Evolutionary conservation across 2,329 filamentous ascomycete species (phyloP).

Genomic region (Helminthosporium solani): DNA sequence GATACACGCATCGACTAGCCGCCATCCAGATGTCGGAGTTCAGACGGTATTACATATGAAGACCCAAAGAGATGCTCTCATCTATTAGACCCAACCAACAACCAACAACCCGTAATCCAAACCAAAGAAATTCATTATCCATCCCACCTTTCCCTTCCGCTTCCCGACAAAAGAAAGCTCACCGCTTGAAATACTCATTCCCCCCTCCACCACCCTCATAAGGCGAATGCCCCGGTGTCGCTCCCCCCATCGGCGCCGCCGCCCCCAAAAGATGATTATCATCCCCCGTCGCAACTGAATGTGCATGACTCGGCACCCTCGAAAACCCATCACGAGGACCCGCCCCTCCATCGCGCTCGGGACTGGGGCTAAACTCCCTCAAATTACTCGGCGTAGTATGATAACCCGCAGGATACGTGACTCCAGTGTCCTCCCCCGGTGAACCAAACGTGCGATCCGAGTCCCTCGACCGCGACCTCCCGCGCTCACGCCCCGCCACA

Average conservation of each 20-base stretch:
- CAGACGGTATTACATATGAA: too few species aligned
- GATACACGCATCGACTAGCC: too few species aligned
- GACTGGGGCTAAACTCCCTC: constrained; percentile 46
- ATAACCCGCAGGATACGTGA: constrained; percentile 50
- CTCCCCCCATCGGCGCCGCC: constrained; percentile 39
- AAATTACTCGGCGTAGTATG: constrained; percentile 47
- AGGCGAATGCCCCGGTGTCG: constrained; percentile 28
- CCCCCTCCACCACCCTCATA: constrained; percentile 24
- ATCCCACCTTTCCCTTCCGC: background rate
- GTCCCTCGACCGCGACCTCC: constrained; percentile 25
- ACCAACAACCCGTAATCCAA: too few species aligned
- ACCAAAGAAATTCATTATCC: constrained; percentile 2
- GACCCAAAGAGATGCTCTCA: too few species aligned
- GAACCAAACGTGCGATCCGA: constrained; percentile 28
- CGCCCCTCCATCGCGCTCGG: constrained; percentile 21
- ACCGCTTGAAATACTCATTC: constrained; percentile 24
- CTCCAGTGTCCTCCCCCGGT: constrained; percentile 33
- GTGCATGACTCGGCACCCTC: constrained; percentile 24
- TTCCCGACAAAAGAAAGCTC: background rate
- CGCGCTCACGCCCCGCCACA: constrained; percentile 24
- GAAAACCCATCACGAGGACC: background rate
- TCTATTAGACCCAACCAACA: too few species aligned
- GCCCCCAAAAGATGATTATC: constrained; percentile 25
- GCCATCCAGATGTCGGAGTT: too few species aligned
- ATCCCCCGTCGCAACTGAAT: constrained; percentile 20